phyloP scores from a whole-genome alignment of 768 basidiomycete genomes.

The Ramaria sp. region DNA sequence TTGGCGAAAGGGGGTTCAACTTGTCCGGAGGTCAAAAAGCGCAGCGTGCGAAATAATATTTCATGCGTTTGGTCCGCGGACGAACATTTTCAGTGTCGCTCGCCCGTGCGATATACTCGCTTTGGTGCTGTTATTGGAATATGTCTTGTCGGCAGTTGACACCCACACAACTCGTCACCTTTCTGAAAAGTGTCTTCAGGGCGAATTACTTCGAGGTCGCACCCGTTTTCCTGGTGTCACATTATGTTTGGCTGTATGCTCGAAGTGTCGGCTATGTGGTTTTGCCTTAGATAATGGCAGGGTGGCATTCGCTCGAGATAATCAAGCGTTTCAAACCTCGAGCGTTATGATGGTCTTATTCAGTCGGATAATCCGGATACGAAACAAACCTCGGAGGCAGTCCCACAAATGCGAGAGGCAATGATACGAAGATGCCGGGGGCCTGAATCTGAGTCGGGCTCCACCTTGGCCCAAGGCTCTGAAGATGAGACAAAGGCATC shows the following conservation, averaged over 20 bases:
- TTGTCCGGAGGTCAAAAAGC: conserved; percentile 45
- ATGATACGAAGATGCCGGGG: too few species aligned
- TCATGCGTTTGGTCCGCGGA: neutral
- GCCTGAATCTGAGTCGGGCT: conserved; percentile 30
- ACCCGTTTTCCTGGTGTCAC: conserved; percentile 87
- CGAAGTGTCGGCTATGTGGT: conserved; percentile 76
- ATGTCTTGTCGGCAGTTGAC: conserved; percentile 70
- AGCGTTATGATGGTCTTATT: conserved; percentile 54
- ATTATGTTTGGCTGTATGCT: conserved; percentile 83
- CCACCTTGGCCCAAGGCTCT: conserved; percentile 28
- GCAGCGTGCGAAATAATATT: conserved; percentile 18
- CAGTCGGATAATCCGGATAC: conserved; percentile 36
- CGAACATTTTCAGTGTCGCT: conserved; percentile 14
- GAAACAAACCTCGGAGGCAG: neutral
- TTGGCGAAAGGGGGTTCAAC: conserved; percentile 77
- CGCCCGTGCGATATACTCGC: conserved; percentile 49
- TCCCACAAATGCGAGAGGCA: conserved; percentile 14
- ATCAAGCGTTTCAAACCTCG: conserved; percentile 52
- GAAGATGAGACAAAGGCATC: conserved; percentile 17
- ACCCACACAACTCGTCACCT: conserved; percentile 79
- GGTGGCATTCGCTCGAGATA: conserved; percentile 62
- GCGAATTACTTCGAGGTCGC: conserved; percentile 65
- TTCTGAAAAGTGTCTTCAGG: conserved; percentile 66
- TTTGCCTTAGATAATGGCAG: conserved; percentile 71
- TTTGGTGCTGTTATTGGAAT: conserved; percentile 72